Base-by-base conservation (phyloP, 2,329 filamentous ascomycete genomes). In the Atkinsonella hypoxylon region DNA sequence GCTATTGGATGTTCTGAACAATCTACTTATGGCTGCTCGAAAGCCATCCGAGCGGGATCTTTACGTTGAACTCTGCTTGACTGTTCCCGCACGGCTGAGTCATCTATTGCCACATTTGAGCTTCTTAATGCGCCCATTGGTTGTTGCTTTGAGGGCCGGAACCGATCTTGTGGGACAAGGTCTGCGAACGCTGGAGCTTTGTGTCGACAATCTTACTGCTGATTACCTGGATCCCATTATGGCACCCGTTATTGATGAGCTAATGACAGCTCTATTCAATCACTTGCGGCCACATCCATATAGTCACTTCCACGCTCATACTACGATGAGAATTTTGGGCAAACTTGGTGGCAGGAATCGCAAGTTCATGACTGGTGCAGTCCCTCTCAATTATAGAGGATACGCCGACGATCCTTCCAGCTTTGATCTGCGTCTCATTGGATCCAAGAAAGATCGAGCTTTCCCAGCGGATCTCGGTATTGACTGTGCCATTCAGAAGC, bases 141-240 rank as follows among this genome's bases (percentile, higher is more conserved):
- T 97, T n/a, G 90, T 98, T 53, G 93, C 93, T 9, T 71, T 99
- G 48, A 81, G 90, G 51, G 89, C 90, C 17, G 90, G 91, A 13
- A 90, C 87, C 1, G 93, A 99, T 57, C 78, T 99, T 39, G 91
- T 98, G 17, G 90, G 90, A 0, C 94, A 98, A 66, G 93, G 93
- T 0, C 74, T 99, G 7, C 77, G 94, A 30, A 99, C 93, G 0
- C 72, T 99, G 5, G 93, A 99, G 62, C 78, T 99, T 2, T 99
- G 93, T 61, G 93, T 99, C 17, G 93, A 99, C 56, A 99, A 99
- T 59, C 77, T 99, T 0, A 98, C 94, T 0, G 91, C 93, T 0
- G 93, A 98, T 61, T 99, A 98, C 62, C 73, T 99, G 13, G 93
- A 99, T 59, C 94, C 93, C 0, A 97, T 99, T 60, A 98, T 98